Evolutionary conservation across 2,329 filamentous ascomycete genomes (phyloP), one percentile per base, ranked within the genome.

Genomic region (Penicillium sp.): DNA sequence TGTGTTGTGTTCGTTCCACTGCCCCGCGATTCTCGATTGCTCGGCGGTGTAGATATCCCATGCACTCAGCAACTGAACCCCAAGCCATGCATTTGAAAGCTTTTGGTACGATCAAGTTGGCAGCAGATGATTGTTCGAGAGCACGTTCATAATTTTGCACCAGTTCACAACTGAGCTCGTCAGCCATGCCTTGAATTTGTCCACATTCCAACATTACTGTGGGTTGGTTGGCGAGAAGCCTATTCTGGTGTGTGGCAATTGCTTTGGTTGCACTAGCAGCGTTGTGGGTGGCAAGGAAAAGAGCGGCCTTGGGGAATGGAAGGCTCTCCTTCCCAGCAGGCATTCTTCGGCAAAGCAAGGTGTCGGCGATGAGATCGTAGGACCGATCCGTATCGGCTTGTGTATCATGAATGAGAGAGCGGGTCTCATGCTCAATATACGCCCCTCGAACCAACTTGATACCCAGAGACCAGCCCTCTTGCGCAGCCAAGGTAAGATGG

Each of bases 131-230:
- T 27, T 60, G 39, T 55, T 60, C 52, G 53, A 64, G 13, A 12
- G 58, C 60, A 3, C 55, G 59, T 62, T 57, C 66, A 63, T 60
- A 70, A 66, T 56, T 61, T 53, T 61, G 57, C 41, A 84, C 72
- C 0, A 84, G 68, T 17, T 77, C 74, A 62, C 82, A 81, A 21
- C 87, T 89, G 51, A 96, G 85, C 70, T 96, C 91, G 66, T 96
- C 92, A 1, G 91, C 92, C 92, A 96, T 96, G 23, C 92, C 91
- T 77, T 91, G 88, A 2, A 96, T 83, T 76, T 96, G 91, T 1
- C 88, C 88, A 71, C 89, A 90, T n/a, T 77, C 73, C 1, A 82
- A 70, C 4, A 75, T 68, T 39, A 73, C 62, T 27, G 71, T 70
- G 52, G 70, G 63, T 57, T 72, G 66, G 41, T 79, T 76, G 6